phyloP scores from a whole-genome alignment of 495 filamentous ascomycete species.

The Penicillium daleae region DNA sequence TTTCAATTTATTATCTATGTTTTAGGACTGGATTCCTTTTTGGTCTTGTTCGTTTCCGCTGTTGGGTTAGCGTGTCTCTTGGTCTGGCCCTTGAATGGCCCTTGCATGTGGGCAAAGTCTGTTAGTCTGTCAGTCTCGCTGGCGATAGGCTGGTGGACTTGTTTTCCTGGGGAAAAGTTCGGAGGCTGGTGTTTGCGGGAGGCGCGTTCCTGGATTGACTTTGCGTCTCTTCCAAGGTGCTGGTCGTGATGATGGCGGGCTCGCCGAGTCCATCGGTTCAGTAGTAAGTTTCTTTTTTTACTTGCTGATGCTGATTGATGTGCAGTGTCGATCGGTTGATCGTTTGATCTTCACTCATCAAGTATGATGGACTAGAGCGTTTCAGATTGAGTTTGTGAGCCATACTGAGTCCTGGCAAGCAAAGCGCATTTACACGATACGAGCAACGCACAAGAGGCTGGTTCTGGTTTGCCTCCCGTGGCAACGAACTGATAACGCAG shows the following conservation, averaged over 20 bases:
- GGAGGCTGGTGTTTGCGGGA: neutral
- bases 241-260: neutral
- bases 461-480: neutral
- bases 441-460: neutral
- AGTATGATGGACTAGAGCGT: slow-evolving; percentile 12
- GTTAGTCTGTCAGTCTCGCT: no score
- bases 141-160: slow-evolving; percentile 1
- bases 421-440: neutral
- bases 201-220: slow-evolving; percentile 11
- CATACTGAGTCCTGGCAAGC: neutral
- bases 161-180: neutral
- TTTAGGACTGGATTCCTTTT: no score
- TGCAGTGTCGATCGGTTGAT: slow-evolving; percentile 10
- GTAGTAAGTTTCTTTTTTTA: neutral
- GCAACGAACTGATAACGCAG: neutral
- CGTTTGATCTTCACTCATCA: slow-evolving; percentile 4
- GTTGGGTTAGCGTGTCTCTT: neutral
- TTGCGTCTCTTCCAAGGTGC: neutral
- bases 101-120: neutral
- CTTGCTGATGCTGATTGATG: neutral
- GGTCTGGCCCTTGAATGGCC: neutral
- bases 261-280: neutral
- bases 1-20: no score
- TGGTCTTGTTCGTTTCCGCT: slow-evolving; percentile 2
- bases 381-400: slow-evolving; percentile 15